phyloP scores from a whole-genome alignment of 2,329 filamentous ascomycete genomes.

The Onygenales sp. region DNA sequence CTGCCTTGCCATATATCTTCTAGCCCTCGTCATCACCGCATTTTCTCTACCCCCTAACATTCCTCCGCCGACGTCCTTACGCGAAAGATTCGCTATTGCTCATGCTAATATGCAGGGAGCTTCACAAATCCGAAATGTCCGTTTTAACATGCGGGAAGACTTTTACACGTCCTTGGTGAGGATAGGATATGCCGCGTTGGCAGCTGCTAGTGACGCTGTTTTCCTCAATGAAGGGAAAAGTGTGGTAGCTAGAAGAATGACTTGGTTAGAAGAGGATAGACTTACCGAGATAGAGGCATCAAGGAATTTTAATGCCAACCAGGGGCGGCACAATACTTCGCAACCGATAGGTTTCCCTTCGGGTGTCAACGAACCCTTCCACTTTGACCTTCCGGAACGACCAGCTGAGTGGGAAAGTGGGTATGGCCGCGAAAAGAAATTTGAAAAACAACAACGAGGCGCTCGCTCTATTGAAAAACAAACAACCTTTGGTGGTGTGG shows the following conservation, averaged over 20 bases:
- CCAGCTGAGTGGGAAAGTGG: constrained; percentile 34
- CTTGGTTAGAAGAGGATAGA: constrained; percentile 87
- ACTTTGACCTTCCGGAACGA: constrained; percentile 26
- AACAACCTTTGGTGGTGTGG: constrained; percentile 53
- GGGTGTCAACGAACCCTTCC: constrained; percentile 19
- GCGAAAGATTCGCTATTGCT: constrained; percentile 57
- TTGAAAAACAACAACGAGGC: constrained; percentile 29
- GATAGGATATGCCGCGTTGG: constrained; percentile 78
- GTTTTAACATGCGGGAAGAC: constrained; percentile 79
- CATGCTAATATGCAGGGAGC: constrained; percentile 90
- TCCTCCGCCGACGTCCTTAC: constrained; percentile 35
- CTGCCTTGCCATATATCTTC: constrained; percentile 65
- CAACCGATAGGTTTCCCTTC: neutral
- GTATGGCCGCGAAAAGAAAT: constrained; percentile 36
- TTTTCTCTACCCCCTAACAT: constrained; percentile 50
- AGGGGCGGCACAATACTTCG: neutral
- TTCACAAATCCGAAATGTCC: constrained; percentile 69
- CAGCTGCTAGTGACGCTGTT: constrained; percentile 89
- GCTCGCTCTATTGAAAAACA: constrained; percentile 27
- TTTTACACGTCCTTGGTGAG: constrained; percentile 88
- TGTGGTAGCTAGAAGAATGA: constrained; percentile 64
- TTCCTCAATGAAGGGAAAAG: constrained; percentile 83
- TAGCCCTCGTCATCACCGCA: constrained; percentile 69
- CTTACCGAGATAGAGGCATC: constrained; percentile 61
- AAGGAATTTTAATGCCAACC: constrained; percentile 15